Conservation (phyloP, 805 yeast species). For the Starmerella riodocensis region DNA sequence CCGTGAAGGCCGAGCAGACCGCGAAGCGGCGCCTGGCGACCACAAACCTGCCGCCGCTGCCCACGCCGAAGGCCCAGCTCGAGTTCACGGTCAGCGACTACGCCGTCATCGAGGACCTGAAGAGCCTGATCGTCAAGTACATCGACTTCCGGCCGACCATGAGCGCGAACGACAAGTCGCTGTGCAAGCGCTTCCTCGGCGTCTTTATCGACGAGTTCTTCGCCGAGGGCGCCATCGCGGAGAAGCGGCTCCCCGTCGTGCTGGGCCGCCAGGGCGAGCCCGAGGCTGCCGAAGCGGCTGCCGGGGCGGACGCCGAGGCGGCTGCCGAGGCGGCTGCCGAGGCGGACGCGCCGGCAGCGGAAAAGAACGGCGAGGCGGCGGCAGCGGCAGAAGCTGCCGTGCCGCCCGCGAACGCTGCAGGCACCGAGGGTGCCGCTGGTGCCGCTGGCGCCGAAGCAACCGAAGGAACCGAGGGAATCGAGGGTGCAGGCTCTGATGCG, state of each 20-base stretch:
- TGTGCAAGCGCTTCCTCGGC: slow-evolving; percentile 55
- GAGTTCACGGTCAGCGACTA: slow-evolving; percentile 51
- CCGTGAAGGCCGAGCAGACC: slow-evolving; percentile 82
- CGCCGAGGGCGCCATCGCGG: slow-evolving; percentile 25
- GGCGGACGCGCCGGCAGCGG: slow-evolving; percentile 1
- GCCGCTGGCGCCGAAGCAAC: too few species aligned
- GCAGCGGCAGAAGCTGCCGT: slow-evolving; percentile 9
- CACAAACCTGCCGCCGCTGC: slow-evolving; percentile 33
- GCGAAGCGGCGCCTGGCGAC: slow-evolving; percentile 75
- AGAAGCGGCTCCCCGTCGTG: background rate
- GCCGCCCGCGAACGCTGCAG: slow-evolving; percentile 7
- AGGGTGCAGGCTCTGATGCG: background rate
- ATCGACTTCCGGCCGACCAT: slow-evolving; percentile 58
- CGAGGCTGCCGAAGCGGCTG: slow-evolving; percentile 2
- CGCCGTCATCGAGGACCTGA: slow-evolving; percentile 59
- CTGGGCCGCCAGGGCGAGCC: background rate
- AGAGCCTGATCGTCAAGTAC: slow-evolving; percentile 52
- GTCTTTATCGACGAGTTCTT: slow-evolving; percentile 64
- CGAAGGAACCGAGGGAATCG: slow-evolving; percentile 10
- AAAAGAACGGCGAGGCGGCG: slow-evolving; percentile 13
- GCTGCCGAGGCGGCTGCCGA: slow-evolving; percentile 5
- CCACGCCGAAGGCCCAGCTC: slow-evolving; percentile 67
- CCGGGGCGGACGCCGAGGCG: slow-evolving; percentile 10
- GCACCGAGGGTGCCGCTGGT: slow-evolving; percentile 8
- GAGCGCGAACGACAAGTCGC: slow-evolving; percentile 68